Evolutionary conservation across 2,329 filamentous ascomycete species (phyloP).

Genomic region (Drechslerella dactyloides): DNA sequence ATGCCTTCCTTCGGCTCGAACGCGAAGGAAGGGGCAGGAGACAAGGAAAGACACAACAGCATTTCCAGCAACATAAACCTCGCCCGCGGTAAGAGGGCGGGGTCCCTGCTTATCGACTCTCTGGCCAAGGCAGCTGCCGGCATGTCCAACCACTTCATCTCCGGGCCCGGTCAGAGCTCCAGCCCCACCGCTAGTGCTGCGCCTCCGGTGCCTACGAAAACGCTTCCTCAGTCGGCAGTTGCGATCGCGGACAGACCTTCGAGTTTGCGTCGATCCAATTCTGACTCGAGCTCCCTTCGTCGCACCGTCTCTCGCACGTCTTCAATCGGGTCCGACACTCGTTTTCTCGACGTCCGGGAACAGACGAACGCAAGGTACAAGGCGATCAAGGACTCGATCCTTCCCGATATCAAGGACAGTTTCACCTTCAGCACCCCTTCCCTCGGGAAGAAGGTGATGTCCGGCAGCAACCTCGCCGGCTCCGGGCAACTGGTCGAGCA

Average conservation of each 20-base stretch:
- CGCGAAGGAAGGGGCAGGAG: conserved; percentile 25
- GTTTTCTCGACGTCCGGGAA: conserved; percentile 79
- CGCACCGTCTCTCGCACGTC: conserved; percentile 73
- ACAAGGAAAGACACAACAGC: conserved; percentile 24
- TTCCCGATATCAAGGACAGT: conserved; percentile 44
- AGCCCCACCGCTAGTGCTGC: not conserved
- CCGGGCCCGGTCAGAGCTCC: not conserved
- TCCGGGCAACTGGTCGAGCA: conserved; percentile 55
- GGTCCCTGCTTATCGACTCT: conserved; percentile 39
- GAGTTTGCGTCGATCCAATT: conserved; percentile 25
- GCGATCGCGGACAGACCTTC: not conserved
- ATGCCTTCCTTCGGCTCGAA: conserved; percentile 40
- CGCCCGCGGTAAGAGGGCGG: conserved; percentile 30
- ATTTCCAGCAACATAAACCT: not conserved
- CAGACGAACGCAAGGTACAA: conserved; percentile 89
- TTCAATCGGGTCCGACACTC: conserved; percentile 80
- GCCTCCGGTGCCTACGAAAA: conserved; percentile 6
- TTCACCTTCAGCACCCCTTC: conserved; percentile 33
- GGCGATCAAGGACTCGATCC: conserved; percentile 73
- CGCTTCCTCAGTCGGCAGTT: not conserved
- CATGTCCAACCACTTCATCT: conserved; percentile 35
- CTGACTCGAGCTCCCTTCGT: conserved; percentile 37
- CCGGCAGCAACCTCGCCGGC: conserved; percentile 50
- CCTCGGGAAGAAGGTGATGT: conserved; percentile 23
- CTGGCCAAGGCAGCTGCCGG: conserved; percentile 41